Evolutionary conservation across 768 basidiomycete genomes (phyloP).

Genomic region (Kondoa malvinella): DNA sequence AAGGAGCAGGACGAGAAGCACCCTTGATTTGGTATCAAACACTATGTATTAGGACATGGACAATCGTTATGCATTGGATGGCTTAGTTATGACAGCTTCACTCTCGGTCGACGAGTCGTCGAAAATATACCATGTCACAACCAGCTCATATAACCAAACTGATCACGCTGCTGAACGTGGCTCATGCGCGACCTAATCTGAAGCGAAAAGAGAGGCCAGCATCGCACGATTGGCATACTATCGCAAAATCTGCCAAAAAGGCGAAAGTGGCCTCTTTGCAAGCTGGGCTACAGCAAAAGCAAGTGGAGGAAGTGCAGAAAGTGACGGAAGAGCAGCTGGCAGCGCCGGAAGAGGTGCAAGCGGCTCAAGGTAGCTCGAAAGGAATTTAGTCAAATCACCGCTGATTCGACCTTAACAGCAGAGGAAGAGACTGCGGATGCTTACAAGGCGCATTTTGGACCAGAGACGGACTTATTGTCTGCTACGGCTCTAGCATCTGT

Average conservation of each 20-base stretch:
- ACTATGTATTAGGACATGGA: no score
- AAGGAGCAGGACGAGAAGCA: no score
- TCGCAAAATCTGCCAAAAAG: constrained; percentile 13
- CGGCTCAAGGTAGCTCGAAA: background rate
- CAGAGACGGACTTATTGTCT: constrained; percentile 10
- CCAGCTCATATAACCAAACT: constrained; percentile 14
- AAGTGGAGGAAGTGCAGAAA: background rate
- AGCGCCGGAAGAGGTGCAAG: background rate
- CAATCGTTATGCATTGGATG: no score
- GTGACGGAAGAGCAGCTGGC: constrained; percentile 4
- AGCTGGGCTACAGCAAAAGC: background rate
- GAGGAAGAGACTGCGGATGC: background rate
- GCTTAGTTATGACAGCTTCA: no score
- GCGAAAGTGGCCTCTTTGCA: background rate
- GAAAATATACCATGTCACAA: constrained; percentile 1
- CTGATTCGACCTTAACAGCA: no score
- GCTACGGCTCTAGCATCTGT: background rate
- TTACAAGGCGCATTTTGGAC: constrained; percentile 13
- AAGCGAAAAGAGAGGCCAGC: constrained; percentile 14
- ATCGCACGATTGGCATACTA: constrained; percentile 16
- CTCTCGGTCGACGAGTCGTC: no score
- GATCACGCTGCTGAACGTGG: constrained; percentile 20
- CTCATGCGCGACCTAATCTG: background rate
- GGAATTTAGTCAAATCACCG: background rate
- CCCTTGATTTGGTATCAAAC: no score